These are phyloP conservation scores for Sporobolomyces roseus DNA, from an alignment of 768 basidiomycete genomes.

Conservation along the genomic window DNA sequence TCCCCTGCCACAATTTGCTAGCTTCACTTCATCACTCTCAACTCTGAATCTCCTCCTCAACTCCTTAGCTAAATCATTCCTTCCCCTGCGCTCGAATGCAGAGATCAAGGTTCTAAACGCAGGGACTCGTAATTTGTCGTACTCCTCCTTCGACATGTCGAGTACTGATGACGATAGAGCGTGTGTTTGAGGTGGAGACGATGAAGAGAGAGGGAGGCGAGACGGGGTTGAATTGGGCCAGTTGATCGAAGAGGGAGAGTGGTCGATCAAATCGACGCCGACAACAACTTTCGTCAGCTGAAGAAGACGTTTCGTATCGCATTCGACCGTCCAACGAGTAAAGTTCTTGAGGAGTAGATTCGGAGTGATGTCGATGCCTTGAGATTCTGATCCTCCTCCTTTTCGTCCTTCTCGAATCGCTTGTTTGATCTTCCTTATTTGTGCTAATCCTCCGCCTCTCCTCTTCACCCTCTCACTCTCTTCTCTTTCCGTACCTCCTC, in stretches of 20 bases:
- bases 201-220: no score
- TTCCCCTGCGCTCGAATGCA: slow-evolving; percentile 10
- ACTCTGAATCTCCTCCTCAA: neutral
- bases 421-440: neutral
- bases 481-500: neutral
- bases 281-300: neutral
- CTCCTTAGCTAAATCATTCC: neutral
- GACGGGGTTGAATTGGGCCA: no score
- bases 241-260: no score
- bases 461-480: neutral
- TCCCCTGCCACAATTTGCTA: no score
- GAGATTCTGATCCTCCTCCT: neutral
- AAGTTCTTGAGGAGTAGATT: slow-evolving; percentile 12
- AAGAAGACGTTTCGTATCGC: neutral
- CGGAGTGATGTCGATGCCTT: neutral
- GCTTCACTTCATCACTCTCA: no score
- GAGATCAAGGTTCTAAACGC: neutral
- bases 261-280: slow-evolving; percentile 21
- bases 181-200: no score
- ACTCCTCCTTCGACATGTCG: neutral
- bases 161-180: neutral
- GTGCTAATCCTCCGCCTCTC: slow-evolving; percentile 2
- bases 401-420: neutral
- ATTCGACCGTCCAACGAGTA: slow-evolving; percentile 2
- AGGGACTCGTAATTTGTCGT: neutral